Evolutionary conservation across 2,329 filamentous ascomycete genomes (phyloP), one percentile per base, ranked within the genome.

Genomic region (Stachybotrys elegans): DNA sequence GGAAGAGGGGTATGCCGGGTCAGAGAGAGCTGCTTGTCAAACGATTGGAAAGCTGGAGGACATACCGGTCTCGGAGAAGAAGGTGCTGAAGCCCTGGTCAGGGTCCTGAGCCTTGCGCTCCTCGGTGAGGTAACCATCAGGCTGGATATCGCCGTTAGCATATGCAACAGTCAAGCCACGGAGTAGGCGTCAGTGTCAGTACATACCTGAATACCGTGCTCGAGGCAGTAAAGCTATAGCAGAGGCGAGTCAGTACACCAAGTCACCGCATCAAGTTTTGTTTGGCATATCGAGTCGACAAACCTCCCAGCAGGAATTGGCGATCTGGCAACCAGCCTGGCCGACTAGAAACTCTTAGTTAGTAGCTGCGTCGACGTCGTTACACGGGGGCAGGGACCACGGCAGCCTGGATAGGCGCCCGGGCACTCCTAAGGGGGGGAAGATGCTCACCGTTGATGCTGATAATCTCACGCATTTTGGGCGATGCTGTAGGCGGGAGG

Each of bases 241-340:
- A 55, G 31, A n/a, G 55, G 13, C 36, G 19, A 22, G 22, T 39
- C 43, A 41, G 40, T 31, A 43, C n/a, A n/a, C 20, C 23, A 49
- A 23, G 51, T 58, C 52, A 69, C 61, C 54, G 46, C 21, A 16
- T 44, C 6, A 19, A 42, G 6, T 34, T 36, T n/a, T n/a, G n/a
- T n/a, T n/a, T n/a, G n/a, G n/a, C n/a, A n/a, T 16, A 8, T 34
- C 31, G 37, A 38, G 47, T 49, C 62, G 65, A 78, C 88, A 78
- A 78, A 98, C 93, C 90, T 98, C 93, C 93, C 93, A 98, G 84
- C 93, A 97, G 62, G 93, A 93, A 81, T 98, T 98, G 77, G 92
- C 93, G 68, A 98, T 98, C 73, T 98, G 93, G 84, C 93, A 97
- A 86, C 93, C 93, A 70, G 93, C 93, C 83, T 98, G 93, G 76